Conservation (phyloP, 2,329 filamentous ascomycete species). For the Fusarium sp. region DNA sequence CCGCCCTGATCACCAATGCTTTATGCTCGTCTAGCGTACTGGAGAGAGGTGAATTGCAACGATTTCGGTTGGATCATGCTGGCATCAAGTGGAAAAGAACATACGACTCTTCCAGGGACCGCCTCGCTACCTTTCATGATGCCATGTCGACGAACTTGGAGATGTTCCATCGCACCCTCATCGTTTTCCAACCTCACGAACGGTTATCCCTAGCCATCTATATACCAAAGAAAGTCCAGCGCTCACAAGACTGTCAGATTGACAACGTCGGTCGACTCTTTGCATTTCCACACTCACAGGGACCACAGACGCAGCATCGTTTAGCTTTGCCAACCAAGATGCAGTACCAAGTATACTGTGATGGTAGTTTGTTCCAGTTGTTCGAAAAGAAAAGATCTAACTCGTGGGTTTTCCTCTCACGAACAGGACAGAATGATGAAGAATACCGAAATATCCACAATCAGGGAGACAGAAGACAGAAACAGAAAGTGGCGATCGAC, state of each 20-base stretch:
- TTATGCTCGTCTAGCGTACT: neutral
- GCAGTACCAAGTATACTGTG: neutral
- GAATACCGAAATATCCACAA: neutral
- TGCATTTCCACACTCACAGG: neutral
- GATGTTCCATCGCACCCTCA: neutral
- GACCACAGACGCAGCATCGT: neutral
- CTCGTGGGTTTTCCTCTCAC: neutral
- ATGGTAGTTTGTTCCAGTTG: neutral
- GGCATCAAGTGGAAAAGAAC: neutral
- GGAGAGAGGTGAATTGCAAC: accelerated
- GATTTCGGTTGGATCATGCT: neutral
- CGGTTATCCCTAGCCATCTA: neutral
- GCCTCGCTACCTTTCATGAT: neutral
- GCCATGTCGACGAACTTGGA: neutral
- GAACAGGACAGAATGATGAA: neutral
- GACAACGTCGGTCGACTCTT: neutral
- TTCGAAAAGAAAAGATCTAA: neutral
- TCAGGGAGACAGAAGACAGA: neutral
- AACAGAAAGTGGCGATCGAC: neutral
- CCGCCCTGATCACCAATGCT: neutral
- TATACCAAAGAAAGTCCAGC: neutral
- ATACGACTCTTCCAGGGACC: neutral
- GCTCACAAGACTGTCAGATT: neutral
- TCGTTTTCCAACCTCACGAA: neutral
- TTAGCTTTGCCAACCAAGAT: neutral